These are phyloP conservation scores for Triglochin maritima DNA, from an alignment of 106 monocot genomes.

Conservation along the genomic window DNA sequence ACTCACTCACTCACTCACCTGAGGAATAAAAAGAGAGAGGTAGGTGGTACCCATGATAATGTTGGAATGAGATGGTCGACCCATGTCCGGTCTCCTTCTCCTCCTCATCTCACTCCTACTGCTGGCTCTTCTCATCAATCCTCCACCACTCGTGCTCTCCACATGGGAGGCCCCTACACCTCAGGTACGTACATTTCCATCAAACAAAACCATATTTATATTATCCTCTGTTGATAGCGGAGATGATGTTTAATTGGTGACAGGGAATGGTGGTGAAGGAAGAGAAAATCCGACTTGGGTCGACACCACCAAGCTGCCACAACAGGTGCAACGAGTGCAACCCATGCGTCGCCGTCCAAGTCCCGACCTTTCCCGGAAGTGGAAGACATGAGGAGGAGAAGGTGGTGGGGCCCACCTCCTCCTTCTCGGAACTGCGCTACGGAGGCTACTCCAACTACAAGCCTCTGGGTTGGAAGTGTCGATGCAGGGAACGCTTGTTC, in stretches of 20 bases:
- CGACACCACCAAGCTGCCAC: slow-evolving; percentile 90
- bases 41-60: slow-evolving; percentile 3
- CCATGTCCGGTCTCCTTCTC: slow-evolving; percentile 24
- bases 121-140: slow-evolving; percentile 12
- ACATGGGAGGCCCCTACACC: slow-evolving; percentile 9
- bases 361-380: slow-evolving; percentile 45
- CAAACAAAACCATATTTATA: neutral
- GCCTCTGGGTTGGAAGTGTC: slow-evolving; percentile 83
- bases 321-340: slow-evolving; percentile 74
- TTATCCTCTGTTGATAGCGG: neutral
- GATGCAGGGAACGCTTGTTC: slow-evolving; percentile 52
- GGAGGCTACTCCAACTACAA: slow-evolving; percentile 71
- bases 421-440: slow-evolving; percentile 1
- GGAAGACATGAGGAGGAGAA: slow-evolving; percentile 1
- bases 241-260: neutral
- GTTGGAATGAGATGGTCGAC: slow-evolving; percentile 33
- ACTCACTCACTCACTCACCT: too few relatives aligned
- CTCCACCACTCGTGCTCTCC: neutral
- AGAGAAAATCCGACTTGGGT: slow-evolving; percentile 65
- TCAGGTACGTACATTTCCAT: slow-evolving; percentile 11
- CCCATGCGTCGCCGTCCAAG: slow-evolving; percentile 82
- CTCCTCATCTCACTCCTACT: slow-evolving; percentile 15
- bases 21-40: too few relatives aligned
- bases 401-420: neutral
- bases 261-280: slow-evolving; percentile 36